A percentile compares a stretch with the other conserved stretches of the same genome.
These are phyloP conservation scores for Gymnopus androsaceus DNA, from an alignment of 1,284 basidiomycete species.

Conservation along the genomic window DNA sequence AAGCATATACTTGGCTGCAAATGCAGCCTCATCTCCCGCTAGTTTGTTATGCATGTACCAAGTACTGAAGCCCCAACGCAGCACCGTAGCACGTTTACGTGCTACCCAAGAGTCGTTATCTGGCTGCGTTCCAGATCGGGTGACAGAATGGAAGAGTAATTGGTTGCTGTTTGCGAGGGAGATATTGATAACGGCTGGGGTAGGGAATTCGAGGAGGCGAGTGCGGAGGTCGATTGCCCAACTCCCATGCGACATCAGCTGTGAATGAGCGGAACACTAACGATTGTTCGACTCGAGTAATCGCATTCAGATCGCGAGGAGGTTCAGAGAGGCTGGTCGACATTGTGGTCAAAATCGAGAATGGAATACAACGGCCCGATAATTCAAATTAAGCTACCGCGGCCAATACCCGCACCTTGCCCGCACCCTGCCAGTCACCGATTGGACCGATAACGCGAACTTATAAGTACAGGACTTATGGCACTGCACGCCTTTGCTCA, in stretches of 20 bases:
- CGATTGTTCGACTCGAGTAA: background rate
- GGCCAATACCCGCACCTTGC: too few relatives aligned
- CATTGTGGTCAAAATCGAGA: too few relatives aligned
- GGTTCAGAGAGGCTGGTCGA: background rate
- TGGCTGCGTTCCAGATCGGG: conserved; percentile 3
- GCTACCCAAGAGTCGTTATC: conserved; percentile 7
- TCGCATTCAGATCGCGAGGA: background rate
- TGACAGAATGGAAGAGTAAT: background rate
- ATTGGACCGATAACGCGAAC: too few relatives aligned
- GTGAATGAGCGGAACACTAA: conserved; percentile 3
- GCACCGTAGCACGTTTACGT: conserved; percentile 3
- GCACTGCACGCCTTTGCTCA: background rate
- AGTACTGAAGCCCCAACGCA: conserved; percentile 1
- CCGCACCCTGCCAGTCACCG: too few relatives aligned
- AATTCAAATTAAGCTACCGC: too few relatives aligned
- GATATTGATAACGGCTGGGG: background rate
- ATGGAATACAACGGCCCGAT: too few relatives aligned
- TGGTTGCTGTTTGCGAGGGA: conserved; percentile 3
- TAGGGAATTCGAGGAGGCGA: conserved; percentile 1
- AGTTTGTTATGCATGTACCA: conserved; percentile 10
- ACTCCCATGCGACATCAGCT: conserved; percentile 1
- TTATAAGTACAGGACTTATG: too few relatives aligned
- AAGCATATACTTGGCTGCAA: conserved; percentile 4
- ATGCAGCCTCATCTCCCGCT: background rate
- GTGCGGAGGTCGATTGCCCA: conserved; percentile 1